Conservation (phyloP, 2,329 filamentous ascomycete genomes). For the Emmonsia crescens region DNA sequence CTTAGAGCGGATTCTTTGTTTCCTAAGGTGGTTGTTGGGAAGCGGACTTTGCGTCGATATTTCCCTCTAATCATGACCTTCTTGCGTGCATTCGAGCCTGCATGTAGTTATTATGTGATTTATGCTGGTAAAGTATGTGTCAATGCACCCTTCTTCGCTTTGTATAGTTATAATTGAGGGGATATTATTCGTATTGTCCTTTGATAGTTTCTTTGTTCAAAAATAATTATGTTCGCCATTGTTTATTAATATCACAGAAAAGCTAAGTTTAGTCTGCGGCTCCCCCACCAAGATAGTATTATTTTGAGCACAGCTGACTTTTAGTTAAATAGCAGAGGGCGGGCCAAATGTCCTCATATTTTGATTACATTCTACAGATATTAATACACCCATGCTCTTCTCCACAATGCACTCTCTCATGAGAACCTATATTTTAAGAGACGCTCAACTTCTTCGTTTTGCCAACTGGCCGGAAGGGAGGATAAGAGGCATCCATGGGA, state of each 20-base stretch:
- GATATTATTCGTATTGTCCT: background rate
- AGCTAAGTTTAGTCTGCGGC: background rate
- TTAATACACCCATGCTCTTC: background rate
- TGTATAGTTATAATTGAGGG: background rate
- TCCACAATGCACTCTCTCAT: background rate
- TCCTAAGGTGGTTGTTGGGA: slow-evolving; percentile 21
- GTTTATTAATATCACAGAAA: background rate
- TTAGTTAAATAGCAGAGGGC: background rate
- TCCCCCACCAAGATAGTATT: background rate
- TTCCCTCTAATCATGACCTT: slow-evolving; percentile 15
- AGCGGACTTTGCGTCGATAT: slow-evolving; percentile 30
- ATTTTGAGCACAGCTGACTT: background rate
- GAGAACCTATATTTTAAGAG: background rate
- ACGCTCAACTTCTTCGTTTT: background rate
- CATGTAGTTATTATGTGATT: slow-evolving; percentile 5
- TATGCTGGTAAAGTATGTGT: background rate
- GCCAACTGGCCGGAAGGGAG: background rate
- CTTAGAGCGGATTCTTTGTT: slow-evolving; percentile 10
- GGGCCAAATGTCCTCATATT: background rate
- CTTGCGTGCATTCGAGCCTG: slow-evolving; percentile 8
- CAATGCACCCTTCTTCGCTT: background rate
- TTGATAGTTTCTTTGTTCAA: background rate
- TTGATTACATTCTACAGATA: background rate
- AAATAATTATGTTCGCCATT: background rate
- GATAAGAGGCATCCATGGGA: background rate